These are phyloP conservation scores for Trifolium pratense DNA, from an alignment of 306 rosid species.

Conservation along the genomic window DNA sequence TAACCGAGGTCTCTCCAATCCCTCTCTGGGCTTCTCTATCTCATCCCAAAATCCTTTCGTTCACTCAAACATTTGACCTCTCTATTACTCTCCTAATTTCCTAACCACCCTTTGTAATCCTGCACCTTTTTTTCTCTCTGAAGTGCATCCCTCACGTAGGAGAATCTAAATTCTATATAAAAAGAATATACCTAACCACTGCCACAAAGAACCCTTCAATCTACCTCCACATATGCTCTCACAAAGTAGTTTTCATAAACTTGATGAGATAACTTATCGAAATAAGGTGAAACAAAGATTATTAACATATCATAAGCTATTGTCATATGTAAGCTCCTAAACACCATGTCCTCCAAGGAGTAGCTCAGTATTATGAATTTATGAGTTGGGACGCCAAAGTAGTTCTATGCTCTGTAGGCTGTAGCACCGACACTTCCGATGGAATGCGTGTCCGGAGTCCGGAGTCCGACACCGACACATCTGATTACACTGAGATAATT, in stretches of 20 bases:
- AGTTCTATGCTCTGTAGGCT: no score
- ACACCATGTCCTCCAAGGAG: background rate
- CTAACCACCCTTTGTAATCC: background rate
- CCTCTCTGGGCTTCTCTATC: background rate
- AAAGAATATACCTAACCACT: background rate
- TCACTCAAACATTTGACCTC: no score
- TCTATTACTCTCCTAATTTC: background rate
- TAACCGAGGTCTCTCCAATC: background rate
- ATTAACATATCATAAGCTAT: background rate
- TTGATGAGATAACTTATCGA: background rate
- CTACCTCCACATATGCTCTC: background rate
- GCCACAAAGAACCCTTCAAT: conserved; percentile 7
- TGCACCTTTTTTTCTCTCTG: background rate
- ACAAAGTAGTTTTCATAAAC: background rate
- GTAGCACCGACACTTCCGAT: no score
- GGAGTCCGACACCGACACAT: no score
- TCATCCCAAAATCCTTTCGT: background rate
- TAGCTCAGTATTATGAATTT: no score
- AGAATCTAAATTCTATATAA: background rate
- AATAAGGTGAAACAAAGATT: background rate
- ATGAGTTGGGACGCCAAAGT: no score
- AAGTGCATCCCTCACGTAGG: background rate
- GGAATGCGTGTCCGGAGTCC: no score
- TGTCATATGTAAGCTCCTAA: background rate
- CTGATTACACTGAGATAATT: no score